Percentiles rank a stretch among this genome's conserved stretches.
Evolutionary conservation across 169 alveolate genomes (phyloP).

Genomic region (Sarcocystis neurona): DNA sequence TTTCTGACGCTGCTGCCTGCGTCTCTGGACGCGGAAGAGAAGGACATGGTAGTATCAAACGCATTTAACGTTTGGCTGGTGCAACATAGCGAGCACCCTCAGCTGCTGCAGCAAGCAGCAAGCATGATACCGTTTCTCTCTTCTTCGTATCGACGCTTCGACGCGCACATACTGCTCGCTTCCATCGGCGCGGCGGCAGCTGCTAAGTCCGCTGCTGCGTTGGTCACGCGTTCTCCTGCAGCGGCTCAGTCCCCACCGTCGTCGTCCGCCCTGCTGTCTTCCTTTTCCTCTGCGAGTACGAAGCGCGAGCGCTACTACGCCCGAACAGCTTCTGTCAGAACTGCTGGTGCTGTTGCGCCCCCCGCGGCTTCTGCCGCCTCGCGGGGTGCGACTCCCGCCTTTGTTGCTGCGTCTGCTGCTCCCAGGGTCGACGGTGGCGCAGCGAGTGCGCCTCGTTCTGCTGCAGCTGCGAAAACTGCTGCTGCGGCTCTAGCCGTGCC

Average conservation of each 20-base stretch:
- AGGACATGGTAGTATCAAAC: constrained; percentile 24
- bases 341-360: not conserved
- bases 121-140: not conserved
- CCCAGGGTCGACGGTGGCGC: not conserved
- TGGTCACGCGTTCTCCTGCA: not conserved
- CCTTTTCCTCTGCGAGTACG: no score
- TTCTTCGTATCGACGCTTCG: constrained; percentile 15
- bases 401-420: not conserved
- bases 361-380: not conserved
- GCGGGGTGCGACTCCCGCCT: no score
- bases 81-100: not conserved
- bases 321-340: not conserved
- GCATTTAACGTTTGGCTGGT: constrained; percentile 12
- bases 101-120: constrained; percentile 6
- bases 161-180: constrained; percentile 25
- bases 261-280: not conserved
- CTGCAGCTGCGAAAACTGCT: not conserved
- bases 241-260: not conserved
- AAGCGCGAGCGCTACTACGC: not conserved
- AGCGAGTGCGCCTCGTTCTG: not conserved
- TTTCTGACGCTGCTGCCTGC: constrained; percentile 5
- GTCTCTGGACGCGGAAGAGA: constrained; percentile 23
- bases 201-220: not conserved
- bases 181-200: not conserved
- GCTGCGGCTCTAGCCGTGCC: not conserved